These are phyloP conservation scores for Yarrowia sp. DNA, from an alignment of 805 yeast species.

Conservation along the genomic window DNA sequence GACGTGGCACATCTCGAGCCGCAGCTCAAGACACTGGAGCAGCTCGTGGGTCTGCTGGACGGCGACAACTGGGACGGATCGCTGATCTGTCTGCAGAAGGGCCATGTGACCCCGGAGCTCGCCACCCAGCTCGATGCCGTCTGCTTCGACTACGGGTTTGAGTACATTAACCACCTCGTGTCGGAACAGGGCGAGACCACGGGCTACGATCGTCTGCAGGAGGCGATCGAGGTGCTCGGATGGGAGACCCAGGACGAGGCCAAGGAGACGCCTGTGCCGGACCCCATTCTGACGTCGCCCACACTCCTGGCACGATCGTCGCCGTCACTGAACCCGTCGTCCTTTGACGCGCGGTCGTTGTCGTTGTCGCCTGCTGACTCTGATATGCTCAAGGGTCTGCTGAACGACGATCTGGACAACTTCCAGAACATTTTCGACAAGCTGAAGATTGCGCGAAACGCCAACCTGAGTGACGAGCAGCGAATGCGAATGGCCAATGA, in stretches of 20 bases:
- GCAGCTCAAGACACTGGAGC: constrained; percentile 29
- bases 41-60: constrained; percentile 32
- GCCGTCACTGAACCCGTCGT: constrained; percentile 11
- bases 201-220: constrained; percentile 36
- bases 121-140: constrained; percentile 28
- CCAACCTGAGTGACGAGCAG: constrained; percentile 36
- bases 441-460: constrained; percentile 34
- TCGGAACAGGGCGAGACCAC: constrained; percentile 30
- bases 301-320: neutral
- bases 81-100: constrained; percentile 33
- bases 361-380: constrained; percentile 22
- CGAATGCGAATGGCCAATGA: constrained; percentile 38
- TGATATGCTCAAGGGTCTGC: constrained; percentile 23
- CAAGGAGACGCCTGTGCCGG: constrained; percentile 26
- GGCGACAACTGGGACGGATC: constrained; percentile 36
- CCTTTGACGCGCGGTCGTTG: constrained; percentile 11
- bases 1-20: constrained; percentile 22
- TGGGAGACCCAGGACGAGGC: constrained; percentile 29
- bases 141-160: constrained; percentile 36
- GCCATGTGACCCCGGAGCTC: constrained; percentile 17
- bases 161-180: constrained; percentile 32
- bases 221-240: constrained; percentile 35
- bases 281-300: constrained; percentile 9
- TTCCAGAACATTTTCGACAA: constrained; percentile 36
- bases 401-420: constrained; percentile 33